Percentiles rank a stretch among this genome's conserved stretches.
These are phyloP conservation scores for Xylariomycetidae sp. DNA, from an alignment of 2,329 filamentous ascomycete species.

Conservation along the genomic window DNA sequence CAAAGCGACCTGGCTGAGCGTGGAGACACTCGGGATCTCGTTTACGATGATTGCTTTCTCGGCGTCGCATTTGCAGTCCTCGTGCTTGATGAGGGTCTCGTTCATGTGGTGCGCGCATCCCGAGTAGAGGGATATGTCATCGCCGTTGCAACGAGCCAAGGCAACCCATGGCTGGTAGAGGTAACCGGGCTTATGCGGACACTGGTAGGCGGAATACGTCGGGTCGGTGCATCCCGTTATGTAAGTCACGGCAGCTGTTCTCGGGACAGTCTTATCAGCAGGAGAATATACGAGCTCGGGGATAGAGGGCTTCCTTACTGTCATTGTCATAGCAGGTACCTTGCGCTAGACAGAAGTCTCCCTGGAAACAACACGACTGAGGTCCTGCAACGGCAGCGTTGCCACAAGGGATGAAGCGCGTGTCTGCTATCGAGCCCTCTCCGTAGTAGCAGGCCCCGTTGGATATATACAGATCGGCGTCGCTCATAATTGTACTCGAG, in stretches of 20 bases:
- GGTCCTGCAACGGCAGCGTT: slow-evolving; percentile 16
- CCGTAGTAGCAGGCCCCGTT: slow-evolving; percentile 19
- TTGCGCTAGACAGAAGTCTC: slow-evolving; percentile 17
- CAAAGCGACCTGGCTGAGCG: slow-evolving; percentile 14
- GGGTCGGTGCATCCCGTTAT: slow-evolving; percentile 20
- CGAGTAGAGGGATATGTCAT: slow-evolving; percentile 18
- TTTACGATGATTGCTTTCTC: slow-evolving; percentile 17
- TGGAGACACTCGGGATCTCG: slow-evolving; percentile 14
- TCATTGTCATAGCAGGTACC: slow-evolving; percentile 19
- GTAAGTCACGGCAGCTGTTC: slow-evolving; percentile 20
- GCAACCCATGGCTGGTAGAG: slow-evolving; percentile 20
- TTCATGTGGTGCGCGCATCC: slow-evolving; percentile 16
- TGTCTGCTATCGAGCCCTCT: slow-evolving; percentile 17
- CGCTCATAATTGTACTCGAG: slow-evolving; percentile 13
- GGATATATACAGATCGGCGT: slow-evolving; percentile 16
- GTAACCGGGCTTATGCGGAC: slow-evolving; percentile 18
- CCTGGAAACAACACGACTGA: slow-evolving; percentile 19
- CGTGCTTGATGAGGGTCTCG: slow-evolving; percentile 15
- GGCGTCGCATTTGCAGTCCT: slow-evolving; percentile 19
- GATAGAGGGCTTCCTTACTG: slow-evolving; percentile 13
- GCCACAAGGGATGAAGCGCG: slow-evolving; percentile 18
- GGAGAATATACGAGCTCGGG: too few species aligned
- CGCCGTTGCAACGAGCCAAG: slow-evolving; percentile 19
- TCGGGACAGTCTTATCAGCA: slow-evolving; percentile 7
- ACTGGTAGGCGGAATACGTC: slow-evolving; percentile 16